Base-by-base conservation (phyloP, 148 eudicot species). In the Fagopyrum tataricum region DNA sequence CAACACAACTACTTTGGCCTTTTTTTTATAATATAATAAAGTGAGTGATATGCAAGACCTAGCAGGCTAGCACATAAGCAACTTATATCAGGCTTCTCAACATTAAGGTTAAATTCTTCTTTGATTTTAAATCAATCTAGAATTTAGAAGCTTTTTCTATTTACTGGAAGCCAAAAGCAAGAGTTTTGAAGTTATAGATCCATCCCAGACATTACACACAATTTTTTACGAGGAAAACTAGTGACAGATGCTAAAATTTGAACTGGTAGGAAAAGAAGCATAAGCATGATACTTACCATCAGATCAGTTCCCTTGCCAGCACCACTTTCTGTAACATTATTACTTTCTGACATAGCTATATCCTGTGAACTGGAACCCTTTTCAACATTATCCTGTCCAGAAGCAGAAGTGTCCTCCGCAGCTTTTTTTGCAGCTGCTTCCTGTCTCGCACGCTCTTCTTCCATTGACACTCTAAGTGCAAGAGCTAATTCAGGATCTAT, bases 391-490 rank as follows among this genome's bases (percentile, higher is more conserved):
- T 84, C 97, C 76, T 85, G 87, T 73, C 82, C 79, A 41, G 87
- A 44, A 76, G 85, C 83, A 79, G 87, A 44, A 76, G 85, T 82
- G 78, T 88, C 98, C 75, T 96, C 97, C 47, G 95, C 96, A 77
- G 99, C 97, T 85, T 85, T 95, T 80, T 91, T 92, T 7, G 99
- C 99, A 81, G 99, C 96, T 59, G 90, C 97, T 79, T 92, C 99
- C 80, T 92, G 99, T 77, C 99, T 90, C 72, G 97, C 99, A 82
- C 99, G 92, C 85, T 92, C 99, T 80, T 96, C 99, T 79, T 96
- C 99, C 99, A 96, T 92, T 71, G 99, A 96, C 51, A 92, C 97
- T 68, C 97, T 84, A 48, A 96, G 95, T 67, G 99, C 99, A 84
- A 92, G 94, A 76, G 99, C 99, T 82, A 96, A 82, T 77, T 96